Evolutionary conservation across 1,284 basidiomycete species (phyloP), one percentile per base, ranked within the genome.

Genomic region (Fomes fomentarius): DNA sequence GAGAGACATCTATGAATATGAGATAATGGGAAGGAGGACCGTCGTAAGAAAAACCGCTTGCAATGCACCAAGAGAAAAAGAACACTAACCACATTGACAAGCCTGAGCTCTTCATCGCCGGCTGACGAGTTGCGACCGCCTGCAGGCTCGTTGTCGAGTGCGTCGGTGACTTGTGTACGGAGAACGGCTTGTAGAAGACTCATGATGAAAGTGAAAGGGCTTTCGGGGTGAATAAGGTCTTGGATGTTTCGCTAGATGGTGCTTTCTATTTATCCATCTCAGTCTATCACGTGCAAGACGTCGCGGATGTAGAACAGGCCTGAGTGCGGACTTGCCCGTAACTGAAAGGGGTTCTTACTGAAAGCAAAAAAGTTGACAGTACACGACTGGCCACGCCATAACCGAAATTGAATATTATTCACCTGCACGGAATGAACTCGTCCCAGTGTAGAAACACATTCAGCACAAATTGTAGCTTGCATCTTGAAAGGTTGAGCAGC

Each of bases 121-220:
- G 91, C 85, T 57, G 71, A 58, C 46, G 69, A 65, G 14, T 43
- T 61, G 12, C 61, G 59, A 11, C 54, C 60, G 35, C 50, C 62
- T 55, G 47, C 73, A 40, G 79, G 73, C 51, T 72, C 71, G 54
- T 71, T 74, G 59, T 80, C 79, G 47, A 73, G 63, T 14, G 73
- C 71, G 52, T 84, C 81, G 47, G 79, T 72, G 4, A 78, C 77
- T 44, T 81, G 76, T 2, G 83, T 85, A 62, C 82, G 79, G 57
- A 92, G 76, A 40, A 91, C 83, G 69, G 79, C 88, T 67, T 91
- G 89, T 10, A 89, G 74, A 39, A 92, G 76, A 72, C 83, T 87
- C 87, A 89, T 89, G 58, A 64, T 75, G 52, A 41, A 64, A 40
- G 19, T 58, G 19, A 2, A 28, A 11, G 41, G 11, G 34, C 14